Percentiles rank a stretch among this genome's conserved stretches.
Conservation (phyloP, 495 filamentous ascomycete genomes). For the Hyaloscypha finlandica region DNA sequence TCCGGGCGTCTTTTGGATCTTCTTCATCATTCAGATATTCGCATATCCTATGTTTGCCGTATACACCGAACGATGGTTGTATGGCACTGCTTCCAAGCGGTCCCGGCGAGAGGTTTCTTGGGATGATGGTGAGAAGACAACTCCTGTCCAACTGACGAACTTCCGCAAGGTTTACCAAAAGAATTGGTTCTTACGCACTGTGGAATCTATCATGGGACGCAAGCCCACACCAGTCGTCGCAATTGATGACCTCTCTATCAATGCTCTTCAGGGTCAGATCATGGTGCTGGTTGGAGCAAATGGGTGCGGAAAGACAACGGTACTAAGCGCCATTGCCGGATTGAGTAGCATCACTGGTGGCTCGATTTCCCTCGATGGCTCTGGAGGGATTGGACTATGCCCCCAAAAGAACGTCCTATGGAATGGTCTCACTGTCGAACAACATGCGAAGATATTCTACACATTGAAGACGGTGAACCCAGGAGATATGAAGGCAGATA, state of each 20-base stretch:
- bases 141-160: constrained; percentile 55
- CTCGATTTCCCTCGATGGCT: constrained; percentile 65
- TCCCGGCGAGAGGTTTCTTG: constrained; percentile 35
- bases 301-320: constrained; percentile 82
- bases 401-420: constrained; percentile 88
- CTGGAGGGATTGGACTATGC: constrained; percentile 79
- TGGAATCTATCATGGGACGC: constrained; percentile 34
- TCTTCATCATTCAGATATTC: constrained; percentile 69
- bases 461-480: constrained; percentile 61
- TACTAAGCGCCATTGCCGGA: constrained; percentile 78
- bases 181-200: constrained; percentile 52
- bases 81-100: constrained; percentile 66
- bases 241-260: constrained; percentile 65
- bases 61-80: constrained; percentile 66
- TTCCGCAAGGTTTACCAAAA: constrained; percentile 76
- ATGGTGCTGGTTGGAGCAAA: constrained; percentile 81
- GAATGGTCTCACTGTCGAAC: constrained; percentile 75
- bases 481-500: constrained; percentile 51
- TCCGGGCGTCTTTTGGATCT: constrained; percentile 64
- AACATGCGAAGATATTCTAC: constrained; percentile 78
- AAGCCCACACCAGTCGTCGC: constrained; percentile 62
- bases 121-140: neutral
- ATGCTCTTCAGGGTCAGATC: constrained; percentile 70
- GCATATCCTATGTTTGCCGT: constrained; percentile 69
- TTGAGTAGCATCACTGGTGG: constrained; percentile 68